Percentiles rank a stretch among this genome's conserved stretches.
Conservation (phyloP, 352 stramenopile genomes). For the Achlya hypogyna region DNA sequence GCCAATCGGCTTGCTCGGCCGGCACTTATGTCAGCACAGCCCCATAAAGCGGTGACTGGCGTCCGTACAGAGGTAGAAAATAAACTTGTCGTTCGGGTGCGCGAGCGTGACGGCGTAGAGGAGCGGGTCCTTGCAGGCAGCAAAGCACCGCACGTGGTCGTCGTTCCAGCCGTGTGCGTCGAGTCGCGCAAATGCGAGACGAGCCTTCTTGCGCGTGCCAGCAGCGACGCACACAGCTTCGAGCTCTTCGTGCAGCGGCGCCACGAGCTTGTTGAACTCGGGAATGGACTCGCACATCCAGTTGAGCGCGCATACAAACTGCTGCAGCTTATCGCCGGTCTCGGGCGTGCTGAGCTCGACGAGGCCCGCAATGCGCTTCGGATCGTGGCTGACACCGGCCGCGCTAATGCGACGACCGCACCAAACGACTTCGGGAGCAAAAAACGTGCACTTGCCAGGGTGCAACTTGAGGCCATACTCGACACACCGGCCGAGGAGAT, state of each 20-base stretch:
- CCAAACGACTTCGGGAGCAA: slow-evolving; percentile 20
- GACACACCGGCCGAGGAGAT: slow-evolving; percentile 18
- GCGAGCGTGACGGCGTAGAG: slow-evolving; percentile 21
- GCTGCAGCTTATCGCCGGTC: slow-evolving; percentile 24
- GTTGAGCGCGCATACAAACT: slow-evolving; percentile 28
- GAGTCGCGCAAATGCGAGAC: slow-evolving; percentile 11
- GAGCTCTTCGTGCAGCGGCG: slow-evolving; percentile 15
- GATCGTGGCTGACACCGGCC: slow-evolving; percentile 10
- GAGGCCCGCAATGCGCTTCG: slow-evolving; percentile 9
- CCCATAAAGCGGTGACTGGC: slow-evolving; percentile 23
- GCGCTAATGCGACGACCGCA: slow-evolving; percentile 23
- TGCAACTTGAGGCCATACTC: slow-evolving; percentile 31
- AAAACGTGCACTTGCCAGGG: slow-evolving; percentile 31
- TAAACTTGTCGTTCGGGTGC: slow-evolving; percentile 14
- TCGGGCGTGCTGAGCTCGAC: slow-evolving; percentile 5
- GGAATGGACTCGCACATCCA: slow-evolving; percentile 33
- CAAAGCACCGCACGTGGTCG: slow-evolving; percentile 15
- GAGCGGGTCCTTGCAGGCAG: slow-evolving; percentile 12
- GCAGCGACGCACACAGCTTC: slow-evolving; percentile 3
- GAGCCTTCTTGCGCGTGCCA: slow-evolving; percentile 22
- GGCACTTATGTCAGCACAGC: slow-evolving; percentile 21
- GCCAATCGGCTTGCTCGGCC: not conserved
- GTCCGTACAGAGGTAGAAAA: slow-evolving; percentile 25
- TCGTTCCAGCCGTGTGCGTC: slow-evolving; percentile 11
- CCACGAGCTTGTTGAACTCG: slow-evolving; percentile 20